Conservation (phyloP, 306 rosid genomes). For the Quercus agrifolia region DNA sequence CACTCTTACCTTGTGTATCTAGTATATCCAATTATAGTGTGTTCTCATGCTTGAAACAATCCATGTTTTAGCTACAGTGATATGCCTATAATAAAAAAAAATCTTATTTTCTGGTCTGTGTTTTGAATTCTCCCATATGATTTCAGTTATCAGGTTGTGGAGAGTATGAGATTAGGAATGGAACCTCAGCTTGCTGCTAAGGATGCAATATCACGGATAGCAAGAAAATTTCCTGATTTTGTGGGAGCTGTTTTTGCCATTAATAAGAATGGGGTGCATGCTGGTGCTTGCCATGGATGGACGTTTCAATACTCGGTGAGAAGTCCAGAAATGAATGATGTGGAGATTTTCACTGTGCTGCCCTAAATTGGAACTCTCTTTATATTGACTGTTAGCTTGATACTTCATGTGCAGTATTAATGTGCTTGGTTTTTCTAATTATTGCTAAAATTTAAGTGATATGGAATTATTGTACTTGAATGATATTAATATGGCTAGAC, state of each 20-base stretch:
- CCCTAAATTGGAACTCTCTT: slow-evolving; percentile 30
- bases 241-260: slow-evolving; percentile 86
- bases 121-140: slow-evolving; percentile 7
- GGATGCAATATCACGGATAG: slow-evolving; percentile 76
- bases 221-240: slow-evolving; percentile 66
- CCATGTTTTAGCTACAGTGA: not conserved
- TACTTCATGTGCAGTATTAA: not conserved
- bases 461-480: not conserved
- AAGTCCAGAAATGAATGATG: slow-evolving; percentile 62
- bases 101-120: not conserved
- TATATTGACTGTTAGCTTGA: not conserved
- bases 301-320: slow-evolving; percentile 82
- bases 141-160: slow-evolving; percentile 94
- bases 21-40: not conserved
- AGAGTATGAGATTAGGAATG: slow-evolving; percentile 92
- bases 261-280: slow-evolving; percentile 65
- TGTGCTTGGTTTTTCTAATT: not conserved
- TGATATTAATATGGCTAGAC: not conserved
- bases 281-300: slow-evolving; percentile 95
- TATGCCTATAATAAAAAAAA: not conserved
- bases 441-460: not conserved
- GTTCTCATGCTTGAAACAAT: not conserved
- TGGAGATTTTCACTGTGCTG: slow-evolving; percentile 71
- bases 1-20: not conserved
- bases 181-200: slow-evolving; percentile 74